Percentiles rank a stretch among this genome's conserved stretches.
Conservation (phyloP, 2,329 filamentous ascomycete genomes). For the Neofusicoccum cordaticola region DNA sequence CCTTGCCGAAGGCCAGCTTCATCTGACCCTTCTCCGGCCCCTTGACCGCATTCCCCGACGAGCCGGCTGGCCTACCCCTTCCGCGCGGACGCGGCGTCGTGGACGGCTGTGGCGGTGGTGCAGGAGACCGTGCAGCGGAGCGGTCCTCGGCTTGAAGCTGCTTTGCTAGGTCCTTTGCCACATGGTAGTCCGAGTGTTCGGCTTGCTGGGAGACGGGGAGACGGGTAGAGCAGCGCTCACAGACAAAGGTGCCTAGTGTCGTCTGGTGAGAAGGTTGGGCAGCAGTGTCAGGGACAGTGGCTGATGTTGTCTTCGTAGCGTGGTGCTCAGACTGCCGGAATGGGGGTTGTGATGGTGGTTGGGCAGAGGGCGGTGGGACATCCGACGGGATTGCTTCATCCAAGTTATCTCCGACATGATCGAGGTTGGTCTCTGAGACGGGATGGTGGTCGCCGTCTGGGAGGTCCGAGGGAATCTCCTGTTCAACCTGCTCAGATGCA, state of each 20-base stretch:
- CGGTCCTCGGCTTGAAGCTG: constrained; percentile 42
- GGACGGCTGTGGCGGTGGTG: constrained; percentile 21
- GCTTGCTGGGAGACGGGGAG: constrained; percentile 59
- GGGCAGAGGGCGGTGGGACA: constrained; percentile 33
- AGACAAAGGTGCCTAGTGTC: constrained; percentile 46
- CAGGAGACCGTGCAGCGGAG: constrained; percentile 9
- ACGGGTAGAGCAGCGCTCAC: constrained; percentile 63
- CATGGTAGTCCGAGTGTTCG: constrained; percentile 91
- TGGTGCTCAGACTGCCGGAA: background rate
- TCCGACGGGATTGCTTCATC: background rate
- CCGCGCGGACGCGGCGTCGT: constrained; percentile 24
- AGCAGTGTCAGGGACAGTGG: background rate
- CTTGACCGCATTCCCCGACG: constrained; percentile 20
- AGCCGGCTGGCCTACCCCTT: constrained; percentile 37
- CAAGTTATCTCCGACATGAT: background rate
- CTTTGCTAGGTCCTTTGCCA: constrained; percentile 80
- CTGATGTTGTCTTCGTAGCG: background rate
- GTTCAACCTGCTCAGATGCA: background rate
- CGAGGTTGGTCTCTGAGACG: background rate
- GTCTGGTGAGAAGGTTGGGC: constrained; percentile 23
- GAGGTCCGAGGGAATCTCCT: background rate
- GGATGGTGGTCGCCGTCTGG: background rate
- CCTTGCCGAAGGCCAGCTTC: constrained; percentile 42
- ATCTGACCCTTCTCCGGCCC: constrained; percentile 45
- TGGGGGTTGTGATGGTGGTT: constrained; percentile 22